Percentiles rank a stretch among this genome's conserved stretches.
Conservation (phyloP, 192 early-diverging fungal species). For the Hyaloraphidium curvatum region DNA sequence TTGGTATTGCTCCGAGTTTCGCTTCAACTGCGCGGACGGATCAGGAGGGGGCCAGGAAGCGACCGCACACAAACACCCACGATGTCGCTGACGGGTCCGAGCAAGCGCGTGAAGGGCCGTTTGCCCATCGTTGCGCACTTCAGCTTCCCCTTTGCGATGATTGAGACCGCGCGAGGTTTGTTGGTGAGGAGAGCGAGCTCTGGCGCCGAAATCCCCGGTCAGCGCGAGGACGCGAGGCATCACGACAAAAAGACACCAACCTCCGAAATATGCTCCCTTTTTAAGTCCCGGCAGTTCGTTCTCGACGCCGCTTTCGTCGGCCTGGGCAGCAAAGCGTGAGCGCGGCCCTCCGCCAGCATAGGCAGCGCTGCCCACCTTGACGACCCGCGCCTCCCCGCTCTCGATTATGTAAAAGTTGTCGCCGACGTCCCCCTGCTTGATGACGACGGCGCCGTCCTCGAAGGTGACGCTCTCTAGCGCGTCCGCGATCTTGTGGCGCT, state of each 20-base stretch:
- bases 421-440: conserved; percentile 83
- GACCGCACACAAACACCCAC: no score
- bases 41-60: no score
- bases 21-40: no score
- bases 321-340: no score
- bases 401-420: conserved; percentile 94
- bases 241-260: conserved; percentile 21
- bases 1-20: no score
- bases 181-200: conserved; percentile 92
- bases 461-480: conserved; percentile 84
- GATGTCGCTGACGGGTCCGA: conserved; percentile 90
- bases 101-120: conserved; percentile 81
- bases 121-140: conserved; percentile 93
- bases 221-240: background rate
- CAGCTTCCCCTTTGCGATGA: conserved; percentile 62
- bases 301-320: conserved; percentile 61
- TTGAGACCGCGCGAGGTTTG: conserved; percentile 78
- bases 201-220: conserved; percentile 14
- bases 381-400: conserved; percentile 64
- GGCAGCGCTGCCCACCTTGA: no score
- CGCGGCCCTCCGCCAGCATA: no score
- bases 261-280: conserved; percentile 92
- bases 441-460: conserved; percentile 61
- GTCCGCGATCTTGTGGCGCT: conserved; percentile 97
- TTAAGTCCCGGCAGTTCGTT: conserved; percentile 45